phyloP scores from a whole-genome alignment of 768 basidiomycete species.

The Leccinellum rugosiceps region DNA sequence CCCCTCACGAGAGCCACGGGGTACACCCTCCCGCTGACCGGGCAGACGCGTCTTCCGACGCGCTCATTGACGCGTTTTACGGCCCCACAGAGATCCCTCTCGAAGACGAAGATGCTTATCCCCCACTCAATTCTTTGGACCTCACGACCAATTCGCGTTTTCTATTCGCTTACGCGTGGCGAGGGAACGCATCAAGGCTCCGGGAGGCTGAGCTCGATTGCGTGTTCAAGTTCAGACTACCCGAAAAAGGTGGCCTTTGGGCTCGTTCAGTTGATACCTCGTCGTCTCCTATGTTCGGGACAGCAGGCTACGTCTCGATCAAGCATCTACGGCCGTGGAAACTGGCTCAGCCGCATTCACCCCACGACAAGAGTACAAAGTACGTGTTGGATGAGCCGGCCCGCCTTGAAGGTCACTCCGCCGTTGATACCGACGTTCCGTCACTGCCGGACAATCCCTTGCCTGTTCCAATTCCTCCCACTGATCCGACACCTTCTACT shows the following conservation, averaged over 20 bases:
- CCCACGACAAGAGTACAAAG: neutral
- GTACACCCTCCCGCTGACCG: neutral
- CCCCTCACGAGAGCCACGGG: neutral
- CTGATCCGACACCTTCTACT: neutral
- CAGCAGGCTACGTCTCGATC: constrained; percentile 6
- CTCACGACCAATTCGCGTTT: constrained; percentile 24
- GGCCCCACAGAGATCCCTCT: constrained; percentile 13
- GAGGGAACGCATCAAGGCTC: constrained; percentile 12
- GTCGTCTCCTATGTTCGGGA: constrained; percentile 6
- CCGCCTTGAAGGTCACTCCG: neutral
- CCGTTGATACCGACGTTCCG: neutral
- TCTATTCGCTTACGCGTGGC: constrained; percentile 20
- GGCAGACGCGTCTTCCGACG: neutral
- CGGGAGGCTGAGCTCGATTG: constrained; percentile 8
- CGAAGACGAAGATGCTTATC: constrained; percentile 12
- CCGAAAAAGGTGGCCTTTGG: constrained; percentile 2
- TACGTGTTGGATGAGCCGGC: neutral
- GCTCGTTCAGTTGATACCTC: neutral
- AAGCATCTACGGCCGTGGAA: constrained; percentile 17
- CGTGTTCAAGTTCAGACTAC: neutral
- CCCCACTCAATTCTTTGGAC: constrained; percentile 13
- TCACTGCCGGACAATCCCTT: neutral
- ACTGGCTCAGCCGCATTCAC: neutral
- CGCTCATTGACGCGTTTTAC: constrained; percentile 11
- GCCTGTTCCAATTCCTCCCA: neutral